Evolutionary conservation across 2,329 filamentous ascomycete genomes (phyloP), one percentile per base, ranked within the genome.

Genomic region (Tetracladium maxilliforme): DNA sequence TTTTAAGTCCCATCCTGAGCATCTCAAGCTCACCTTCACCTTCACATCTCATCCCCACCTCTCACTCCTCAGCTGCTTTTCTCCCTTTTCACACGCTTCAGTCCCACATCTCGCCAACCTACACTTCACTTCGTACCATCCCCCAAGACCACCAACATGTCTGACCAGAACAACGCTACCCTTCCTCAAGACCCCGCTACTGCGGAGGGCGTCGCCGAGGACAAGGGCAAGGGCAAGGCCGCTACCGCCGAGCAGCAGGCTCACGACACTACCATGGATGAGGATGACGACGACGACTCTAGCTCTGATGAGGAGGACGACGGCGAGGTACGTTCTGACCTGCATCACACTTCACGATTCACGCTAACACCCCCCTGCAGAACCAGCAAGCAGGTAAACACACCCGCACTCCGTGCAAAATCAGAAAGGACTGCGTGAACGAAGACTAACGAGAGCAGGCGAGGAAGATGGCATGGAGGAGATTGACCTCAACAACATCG

Each of bases 161-260:
- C 62, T 24, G 40, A 38, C 28, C 43, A 57, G 41, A 51, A 58
- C 41, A 42, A 54, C 43, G 44, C 59, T 40, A 44, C 45, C 31
- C 33, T 41, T 15, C 27, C 16, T 16, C 26, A 47, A 36, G 40
- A 45, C 40, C 44, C 43, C 24, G 28, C 33, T 19, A 33, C 32
- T 22, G 28, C 48, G 33, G 48, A 64, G 34, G 49, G 58, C 33
- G 45, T 51, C 33, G 47, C 58, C 33, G 62, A 70, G 43, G 56
- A 61, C 51, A 92, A 92, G 66, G 82, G 81, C 54, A 93, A 93
- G 65, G 83, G 83, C 59, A 93, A 93, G 64, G 74, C 69, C 20
- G 56, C 37, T 54, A n/a, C n/a, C n/a, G n/a, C 65, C 33, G 47
- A 52, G 25, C 50, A 52, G 27, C 50, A 51, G 27, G 52, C 51